Evolutionary conservation across 2,329 filamentous ascomycete genomes (phyloP).

Genomic region (Albifimbria verrucaria): DNA sequence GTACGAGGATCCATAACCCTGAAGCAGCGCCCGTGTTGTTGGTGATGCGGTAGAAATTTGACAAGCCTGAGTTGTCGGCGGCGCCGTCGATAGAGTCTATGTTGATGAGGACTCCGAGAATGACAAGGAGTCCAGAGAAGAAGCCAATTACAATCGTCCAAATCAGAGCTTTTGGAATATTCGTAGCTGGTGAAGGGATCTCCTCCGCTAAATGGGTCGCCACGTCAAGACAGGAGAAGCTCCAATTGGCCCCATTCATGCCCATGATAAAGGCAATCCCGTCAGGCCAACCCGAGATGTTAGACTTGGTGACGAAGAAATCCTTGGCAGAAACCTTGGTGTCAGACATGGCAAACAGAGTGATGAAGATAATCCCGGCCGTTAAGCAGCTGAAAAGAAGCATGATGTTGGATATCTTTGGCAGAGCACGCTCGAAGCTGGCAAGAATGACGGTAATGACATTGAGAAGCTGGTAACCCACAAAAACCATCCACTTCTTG

Average conservation of each 20-base stretch:
- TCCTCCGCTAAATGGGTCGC: slow-evolving; percentile 24
- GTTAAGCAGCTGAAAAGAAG: slow-evolving; percentile 21
- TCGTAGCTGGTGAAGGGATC: slow-evolving; percentile 20
- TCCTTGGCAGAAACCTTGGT: slow-evolving; percentile 11
- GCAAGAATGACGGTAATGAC: slow-evolving; percentile 14
- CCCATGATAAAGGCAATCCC: slow-evolving; percentile 26
- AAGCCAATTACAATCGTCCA: slow-evolving; percentile 21
- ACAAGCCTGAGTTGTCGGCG: slow-evolving; percentile 16
- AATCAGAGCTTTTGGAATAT: slow-evolving; percentile 19
- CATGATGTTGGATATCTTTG: slow-evolving; percentile 20
- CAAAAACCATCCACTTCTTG: slow-evolving; percentile 23
- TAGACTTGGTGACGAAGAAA: slow-evolving; percentile 18
- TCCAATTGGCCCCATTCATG: slow-evolving; percentile 25
- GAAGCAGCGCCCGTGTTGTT: slow-evolving; percentile 17
- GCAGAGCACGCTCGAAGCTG: slow-evolving; percentile 20
- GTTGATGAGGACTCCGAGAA: slow-evolving; percentile 16
- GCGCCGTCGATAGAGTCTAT: slow-evolving; percentile 11
- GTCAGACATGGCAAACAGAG: slow-evolving; percentile 21
- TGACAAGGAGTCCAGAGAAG: slow-evolving; percentile 14
- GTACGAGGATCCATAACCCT: slow-evolving; percentile 17
- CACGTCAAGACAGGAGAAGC: slow-evolving; percentile 25
- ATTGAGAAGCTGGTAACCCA: slow-evolving; percentile 22
- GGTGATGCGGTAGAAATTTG: slow-evolving; percentile 18
- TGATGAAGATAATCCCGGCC: slow-evolving; percentile 18
- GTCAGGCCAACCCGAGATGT: slow-evolving; percentile 20